Percentiles rank a stretch among this genome's conserved stretches.
phyloP scores from a whole-genome alignment of 176 grass and related monocot species.

The Canna indica region DNA sequence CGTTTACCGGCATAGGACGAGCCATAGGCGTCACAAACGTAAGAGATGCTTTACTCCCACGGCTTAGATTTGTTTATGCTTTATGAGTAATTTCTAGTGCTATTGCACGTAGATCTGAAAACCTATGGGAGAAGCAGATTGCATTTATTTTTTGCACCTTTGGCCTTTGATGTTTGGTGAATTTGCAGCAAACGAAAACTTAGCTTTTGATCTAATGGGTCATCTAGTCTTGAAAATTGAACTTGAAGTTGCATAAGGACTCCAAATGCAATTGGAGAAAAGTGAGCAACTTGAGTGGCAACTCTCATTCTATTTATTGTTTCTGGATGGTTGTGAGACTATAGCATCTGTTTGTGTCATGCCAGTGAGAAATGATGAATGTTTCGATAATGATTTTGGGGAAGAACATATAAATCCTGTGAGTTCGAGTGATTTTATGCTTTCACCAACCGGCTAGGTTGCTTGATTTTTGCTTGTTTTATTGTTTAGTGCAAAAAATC shows the following conservation, averaged over 20 bases:
- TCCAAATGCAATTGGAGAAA: background rate
- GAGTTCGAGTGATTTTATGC: background rate
- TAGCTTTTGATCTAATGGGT: background rate
- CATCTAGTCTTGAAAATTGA: background rate
- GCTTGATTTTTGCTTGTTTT: too few relatives aligned
- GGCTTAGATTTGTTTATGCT: background rate
- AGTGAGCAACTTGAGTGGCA: background rate
- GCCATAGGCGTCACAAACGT: background rate
- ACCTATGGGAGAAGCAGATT: too few relatives aligned
- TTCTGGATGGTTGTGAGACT: background rate
- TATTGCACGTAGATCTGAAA: background rate
- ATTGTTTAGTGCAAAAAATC: too few relatives aligned
- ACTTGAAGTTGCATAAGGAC: background rate
- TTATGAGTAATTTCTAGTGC: background rate
- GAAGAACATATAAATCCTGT: background rate
- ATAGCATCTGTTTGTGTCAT: background rate
- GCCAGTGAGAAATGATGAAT: background rate
- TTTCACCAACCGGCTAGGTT: too few relatives aligned
- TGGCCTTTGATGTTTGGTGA: background rate
- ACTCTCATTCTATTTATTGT: background rate
- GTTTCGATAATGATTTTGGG: background rate
- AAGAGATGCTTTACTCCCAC: background rate
- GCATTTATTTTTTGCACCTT: background rate
- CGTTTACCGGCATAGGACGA: background rate
- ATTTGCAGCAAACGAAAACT: background rate